Conservation (phyloP, 169 alveolate species). For the Plasmodium malariae region DNA sequence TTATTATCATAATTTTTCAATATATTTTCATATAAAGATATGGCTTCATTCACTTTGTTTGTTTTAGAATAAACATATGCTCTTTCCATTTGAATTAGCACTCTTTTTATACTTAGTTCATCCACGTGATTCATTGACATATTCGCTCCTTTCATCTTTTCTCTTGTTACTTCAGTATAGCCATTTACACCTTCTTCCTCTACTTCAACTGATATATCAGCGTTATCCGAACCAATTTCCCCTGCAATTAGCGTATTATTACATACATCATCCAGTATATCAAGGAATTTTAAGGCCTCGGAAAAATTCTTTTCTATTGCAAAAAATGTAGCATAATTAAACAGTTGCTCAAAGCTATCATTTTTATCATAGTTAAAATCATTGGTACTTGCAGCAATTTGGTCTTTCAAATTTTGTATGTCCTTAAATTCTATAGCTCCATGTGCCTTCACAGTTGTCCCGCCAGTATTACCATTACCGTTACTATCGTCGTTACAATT, state of each 20-base stretch:
- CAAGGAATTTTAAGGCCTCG: constrained; percentile 23
- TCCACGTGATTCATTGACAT: not conserved
- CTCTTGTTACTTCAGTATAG: not conserved
- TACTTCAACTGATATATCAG: not conserved
- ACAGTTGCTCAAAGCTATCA: constrained; percentile 32
- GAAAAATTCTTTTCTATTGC: constrained; percentile 32
- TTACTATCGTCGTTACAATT: not conserved
- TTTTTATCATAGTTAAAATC: constrained; percentile 53
- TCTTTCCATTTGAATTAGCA: constrained; percentile 21
- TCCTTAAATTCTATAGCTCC: not conserved
- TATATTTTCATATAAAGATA: constrained; percentile 49
- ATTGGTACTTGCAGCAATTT: constrained; percentile 22
- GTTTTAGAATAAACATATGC: constrained; percentile 60
- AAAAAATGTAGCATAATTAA: constrained; percentile 60
- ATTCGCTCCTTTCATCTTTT: not conserved
- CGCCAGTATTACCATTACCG: not conserved
- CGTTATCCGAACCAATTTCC: not conserved
- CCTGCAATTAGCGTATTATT: not conserved
- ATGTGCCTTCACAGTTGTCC: too few relatives aligned
- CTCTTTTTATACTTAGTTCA: constrained; percentile 8
- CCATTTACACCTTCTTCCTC: not conserved
- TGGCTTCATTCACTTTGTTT: constrained; percentile 42
- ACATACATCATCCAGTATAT: constrained; percentile 40
- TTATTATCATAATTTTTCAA: constrained; percentile 10
- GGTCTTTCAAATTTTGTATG: constrained; percentile 35